Evolutionary conservation across 1,139 yeast genomes (phyloP).

Genomic region (Yamadazyma buinensis): DNA sequence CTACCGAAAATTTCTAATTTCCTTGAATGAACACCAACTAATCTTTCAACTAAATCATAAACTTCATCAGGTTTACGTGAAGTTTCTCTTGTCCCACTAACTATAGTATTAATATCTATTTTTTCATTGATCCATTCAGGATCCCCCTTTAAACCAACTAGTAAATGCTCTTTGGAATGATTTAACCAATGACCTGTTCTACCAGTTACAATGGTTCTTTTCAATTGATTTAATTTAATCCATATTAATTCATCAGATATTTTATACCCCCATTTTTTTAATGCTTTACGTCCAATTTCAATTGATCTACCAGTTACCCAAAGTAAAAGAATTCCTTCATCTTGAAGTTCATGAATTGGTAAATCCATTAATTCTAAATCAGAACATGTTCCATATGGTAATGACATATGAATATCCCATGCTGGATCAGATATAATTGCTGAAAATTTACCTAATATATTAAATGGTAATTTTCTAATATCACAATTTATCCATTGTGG

Average conservation of each 20-base stretch:
- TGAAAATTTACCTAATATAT: constrained; percentile 74
- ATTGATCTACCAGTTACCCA: constrained; percentile 97
- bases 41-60: constrained; percentile 79
- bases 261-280: constrained; percentile 77
- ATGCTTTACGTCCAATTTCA: constrained; percentile 77
- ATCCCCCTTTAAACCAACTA: constrained; percentile 79
- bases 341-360: constrained; percentile 67
- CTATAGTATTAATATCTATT: constrained; percentile 72
- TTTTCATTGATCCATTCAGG: constrained; percentile 69
- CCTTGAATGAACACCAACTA: constrained; percentile 71
- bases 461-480: constrained; percentile 66
- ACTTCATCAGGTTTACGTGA: constrained; percentile 88
- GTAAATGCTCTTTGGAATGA: constrained; percentile 87
- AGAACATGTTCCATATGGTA: constrained; percentile 74
- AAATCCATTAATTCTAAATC: constrained; percentile 67
- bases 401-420: constrained; percentile 82
- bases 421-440: constrained; percentile 90
- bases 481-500: constrained; percentile 90
- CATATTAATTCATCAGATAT: constrained; percentile 80
- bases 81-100: constrained; percentile 82
- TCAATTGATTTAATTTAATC: constrained; percentile 86
- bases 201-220: constrained; percentile 89
- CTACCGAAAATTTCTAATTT: constrained; percentile 89
- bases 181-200: constrained; percentile 97
- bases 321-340: constrained; percentile 74